These are phyloP conservation scores for Cadophora malorum DNA, from an alignment of 2,329 filamentous ascomycete species.

Conservation along the genomic window DNA sequence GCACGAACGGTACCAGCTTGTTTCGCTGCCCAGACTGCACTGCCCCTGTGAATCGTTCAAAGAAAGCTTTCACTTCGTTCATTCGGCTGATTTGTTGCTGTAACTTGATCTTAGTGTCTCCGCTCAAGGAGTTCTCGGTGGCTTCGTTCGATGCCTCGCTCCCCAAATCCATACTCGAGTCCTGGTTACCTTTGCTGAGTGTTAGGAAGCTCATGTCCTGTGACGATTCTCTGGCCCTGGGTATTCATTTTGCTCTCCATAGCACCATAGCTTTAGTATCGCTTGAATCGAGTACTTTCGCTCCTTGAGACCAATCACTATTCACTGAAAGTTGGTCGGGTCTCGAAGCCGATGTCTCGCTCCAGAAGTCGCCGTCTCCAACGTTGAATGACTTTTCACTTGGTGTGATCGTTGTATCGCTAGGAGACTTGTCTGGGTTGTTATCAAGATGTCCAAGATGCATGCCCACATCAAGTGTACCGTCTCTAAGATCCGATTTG, in stretches of 20 bases:
- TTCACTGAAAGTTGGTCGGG: neutral
- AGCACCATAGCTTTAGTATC: neutral
- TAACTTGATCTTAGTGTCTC: neutral
- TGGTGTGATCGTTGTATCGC: neutral
- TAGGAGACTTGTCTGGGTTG: neutral
- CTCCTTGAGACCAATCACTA: neutral
- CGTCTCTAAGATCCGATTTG: neutral
- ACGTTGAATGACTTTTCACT: neutral
- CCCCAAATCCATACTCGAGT: neutral
- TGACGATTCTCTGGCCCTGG: too few species aligned
- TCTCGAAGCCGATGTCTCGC: neutral
- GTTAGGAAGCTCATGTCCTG: neutral
- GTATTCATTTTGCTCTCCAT: neutral
- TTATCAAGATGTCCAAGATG: neutral
- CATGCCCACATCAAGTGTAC: neutral
- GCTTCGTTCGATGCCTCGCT: neutral
- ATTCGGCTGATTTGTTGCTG: neutral
- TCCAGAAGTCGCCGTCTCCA: neutral
- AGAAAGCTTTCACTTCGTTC: neutral
- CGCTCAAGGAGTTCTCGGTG: neutral
- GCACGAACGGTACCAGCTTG: neutral
- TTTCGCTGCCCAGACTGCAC: neutral
- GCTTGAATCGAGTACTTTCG: neutral
- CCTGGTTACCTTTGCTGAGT: neutral
- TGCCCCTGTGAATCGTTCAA: neutral